Evolutionary conservation across 352 stramenopile genomes (phyloP).

Genomic region (Globisporangium radiosum): DNA sequence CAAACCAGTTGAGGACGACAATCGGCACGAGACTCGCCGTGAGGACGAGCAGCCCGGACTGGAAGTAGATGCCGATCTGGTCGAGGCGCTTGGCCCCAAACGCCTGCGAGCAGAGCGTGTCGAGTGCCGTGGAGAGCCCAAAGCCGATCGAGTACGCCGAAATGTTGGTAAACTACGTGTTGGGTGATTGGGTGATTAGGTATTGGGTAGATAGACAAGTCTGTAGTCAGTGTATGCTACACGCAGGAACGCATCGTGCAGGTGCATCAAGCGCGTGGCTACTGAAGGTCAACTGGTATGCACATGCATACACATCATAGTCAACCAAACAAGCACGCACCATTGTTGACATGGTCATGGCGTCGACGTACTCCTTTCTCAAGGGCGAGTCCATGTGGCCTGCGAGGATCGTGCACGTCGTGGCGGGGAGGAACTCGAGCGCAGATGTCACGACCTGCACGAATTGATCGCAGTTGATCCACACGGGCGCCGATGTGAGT

Average conservation of each 20-base stretch:
- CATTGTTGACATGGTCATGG: constrained; percentile 45
- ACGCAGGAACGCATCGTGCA: too few relatives aligned
- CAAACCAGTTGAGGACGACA: constrained; percentile 57
- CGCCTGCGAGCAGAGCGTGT: constrained; percentile 71
- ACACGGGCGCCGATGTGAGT: neutral
- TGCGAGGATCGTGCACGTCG: constrained; percentile 49
- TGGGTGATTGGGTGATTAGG: too few relatives aligned
- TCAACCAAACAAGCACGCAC: constrained; percentile 7
- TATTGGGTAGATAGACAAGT: too few relatives aligned
- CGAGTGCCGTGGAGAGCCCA: constrained; percentile 58
- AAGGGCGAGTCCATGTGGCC: constrained; percentile 54
- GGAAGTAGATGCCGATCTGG: constrained; percentile 77
- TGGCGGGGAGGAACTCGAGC: constrained; percentile 45
- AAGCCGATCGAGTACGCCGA: constrained; percentile 54
- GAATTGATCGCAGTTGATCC: too few relatives aligned
- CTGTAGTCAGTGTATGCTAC: too few relatives aligned
- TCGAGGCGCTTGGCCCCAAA: constrained; percentile 46
- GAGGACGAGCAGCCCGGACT: constrained; percentile 59
- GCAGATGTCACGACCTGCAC: constrained; percentile 23
- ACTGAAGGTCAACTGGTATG: too few relatives aligned
- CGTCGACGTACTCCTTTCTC: constrained; percentile 54
- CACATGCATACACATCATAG: too few relatives aligned
- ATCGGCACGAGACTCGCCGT: constrained; percentile 31
- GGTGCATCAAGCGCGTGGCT: too few relatives aligned
- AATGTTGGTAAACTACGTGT: constrained; percentile 63